Evolutionary conservation across 257 asterid genomes (phyloP), one percentile per base, ranked within the genome.

Genomic region (Solanum pennellii): DNA sequence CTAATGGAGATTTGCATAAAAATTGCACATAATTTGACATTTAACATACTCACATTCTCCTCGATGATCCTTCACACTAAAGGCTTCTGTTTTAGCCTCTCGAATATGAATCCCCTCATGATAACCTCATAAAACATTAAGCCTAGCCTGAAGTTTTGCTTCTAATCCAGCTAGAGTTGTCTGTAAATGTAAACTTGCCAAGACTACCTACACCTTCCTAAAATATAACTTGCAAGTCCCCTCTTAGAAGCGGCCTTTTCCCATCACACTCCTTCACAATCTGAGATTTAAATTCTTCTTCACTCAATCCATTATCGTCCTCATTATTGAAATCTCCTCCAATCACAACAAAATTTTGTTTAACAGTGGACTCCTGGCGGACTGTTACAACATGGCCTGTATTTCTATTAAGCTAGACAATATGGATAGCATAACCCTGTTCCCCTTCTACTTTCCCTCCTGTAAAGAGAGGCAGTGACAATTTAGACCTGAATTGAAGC

Each of bases 11-110:
- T 27, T 79, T 79, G 39, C 66, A 45, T 49, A 80, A n/a, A 49
- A 74, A 37, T 25, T 27, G 20, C 25, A 49, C 45, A 18, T 62
- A 39, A 84, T 75, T 69, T 45, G 69, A 84, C 25, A 72, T 33
- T 86, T 39, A 35, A 83, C 45, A 79, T 84, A 84, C 97, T 92
- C 91, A 97, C 99, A 89, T 94, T 97, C 99, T 90, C 99, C 99
- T 93, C 99, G 93, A 90, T 96, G 99, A 93, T 97, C 99, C 98
- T 96, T 97, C 88, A 97, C 99, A n/a, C 92, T 94, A 88, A 97
- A 96, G 84, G 99, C 95, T 72, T 97, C 98, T 65, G 99, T 96
- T 92, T 95, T 96, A 44, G 99, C 99, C 90, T 95, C 99, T 37
- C 97, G 97, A 88, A 97, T 91, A 77, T 93, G 94, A 72, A 91